These are phyloP conservation scores for Syzygium jambos DNA, from an alignment of 345 rosid genomes.

Conservation along the genomic window DNA sequence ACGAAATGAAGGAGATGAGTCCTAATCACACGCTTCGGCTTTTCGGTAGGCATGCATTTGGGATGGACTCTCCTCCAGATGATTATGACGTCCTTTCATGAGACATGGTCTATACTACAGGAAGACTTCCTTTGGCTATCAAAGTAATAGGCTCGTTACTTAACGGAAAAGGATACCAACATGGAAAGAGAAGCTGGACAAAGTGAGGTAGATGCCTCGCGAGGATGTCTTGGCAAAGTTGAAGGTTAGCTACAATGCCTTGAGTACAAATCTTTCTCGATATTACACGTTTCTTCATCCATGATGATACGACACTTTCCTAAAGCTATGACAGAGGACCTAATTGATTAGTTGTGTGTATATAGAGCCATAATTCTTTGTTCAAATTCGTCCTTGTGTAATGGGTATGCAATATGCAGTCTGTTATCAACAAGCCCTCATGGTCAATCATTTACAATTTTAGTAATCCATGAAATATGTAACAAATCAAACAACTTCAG, in stretches of 20 bases:
- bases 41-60: neutral
- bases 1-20: neutral
- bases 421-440: neutral
- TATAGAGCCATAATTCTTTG: neutral
- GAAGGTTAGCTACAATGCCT: neutral
- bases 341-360: neutral
- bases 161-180: neutral
- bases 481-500: neutral
- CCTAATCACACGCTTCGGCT: neutral
- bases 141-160: neutral
- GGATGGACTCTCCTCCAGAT: too few relatives aligned
- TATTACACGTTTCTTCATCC: too few relatives aligned
- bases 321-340: neutral
- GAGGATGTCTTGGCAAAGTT: neutral
- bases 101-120: neutral
- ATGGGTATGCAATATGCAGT: neutral
- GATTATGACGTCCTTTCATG: too few relatives aligned
- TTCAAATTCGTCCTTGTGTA: neutral
- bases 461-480: neutral
- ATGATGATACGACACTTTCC: too few relatives aligned
- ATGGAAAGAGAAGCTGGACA: neutral
- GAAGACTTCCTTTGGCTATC: neutral
- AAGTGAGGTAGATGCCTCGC: neutral
- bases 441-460: neutral
- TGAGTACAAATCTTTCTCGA: neutral